Conservation (phyloP, 2,329 filamentous ascomycete species). For the Sclerotinia spermophila region DNA sequence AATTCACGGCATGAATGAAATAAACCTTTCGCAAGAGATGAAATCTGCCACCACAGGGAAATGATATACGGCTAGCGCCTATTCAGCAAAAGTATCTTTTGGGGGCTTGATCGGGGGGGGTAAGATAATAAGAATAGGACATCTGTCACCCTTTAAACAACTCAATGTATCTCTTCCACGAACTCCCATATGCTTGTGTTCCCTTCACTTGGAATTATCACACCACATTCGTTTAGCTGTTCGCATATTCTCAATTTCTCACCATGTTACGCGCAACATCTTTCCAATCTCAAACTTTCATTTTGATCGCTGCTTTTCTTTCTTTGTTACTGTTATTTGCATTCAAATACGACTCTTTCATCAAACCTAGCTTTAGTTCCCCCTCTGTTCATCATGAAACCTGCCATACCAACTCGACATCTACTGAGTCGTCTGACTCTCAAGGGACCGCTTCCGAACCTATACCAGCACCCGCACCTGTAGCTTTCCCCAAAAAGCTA, state of each 20-base stretch:
- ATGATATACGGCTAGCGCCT: too few relatives aligned
- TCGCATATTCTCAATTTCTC: background rate
- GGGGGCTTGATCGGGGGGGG: too few relatives aligned
- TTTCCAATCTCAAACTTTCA: background rate
- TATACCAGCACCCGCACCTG: background rate
- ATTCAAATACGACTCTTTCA: background rate
- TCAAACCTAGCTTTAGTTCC: background rate
- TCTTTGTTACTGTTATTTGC: accelerated
- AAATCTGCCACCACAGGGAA: too few relatives aligned
- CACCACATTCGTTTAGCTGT: background rate
- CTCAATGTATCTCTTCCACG: too few relatives aligned
- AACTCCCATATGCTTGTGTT: background rate
- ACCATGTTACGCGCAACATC: background rate
- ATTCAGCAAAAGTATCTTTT: too few relatives aligned
- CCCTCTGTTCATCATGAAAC: background rate
- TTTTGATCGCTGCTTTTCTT: background rate
- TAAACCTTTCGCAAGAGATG: too few relatives aligned
- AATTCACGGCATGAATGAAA: too few relatives aligned
- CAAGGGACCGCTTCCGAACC: background rate
- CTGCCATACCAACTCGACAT: background rate
- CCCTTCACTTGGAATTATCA: background rate
- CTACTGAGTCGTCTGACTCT: background rate
- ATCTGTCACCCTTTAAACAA: too few relatives aligned
- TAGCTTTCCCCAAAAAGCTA: background rate
- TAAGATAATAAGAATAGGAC: too few relatives aligned